These are phyloP conservation scores for Penicillium arizonense DNA, from an alignment of 495 filamentous ascomycete species.

Conservation along the genomic window DNA sequence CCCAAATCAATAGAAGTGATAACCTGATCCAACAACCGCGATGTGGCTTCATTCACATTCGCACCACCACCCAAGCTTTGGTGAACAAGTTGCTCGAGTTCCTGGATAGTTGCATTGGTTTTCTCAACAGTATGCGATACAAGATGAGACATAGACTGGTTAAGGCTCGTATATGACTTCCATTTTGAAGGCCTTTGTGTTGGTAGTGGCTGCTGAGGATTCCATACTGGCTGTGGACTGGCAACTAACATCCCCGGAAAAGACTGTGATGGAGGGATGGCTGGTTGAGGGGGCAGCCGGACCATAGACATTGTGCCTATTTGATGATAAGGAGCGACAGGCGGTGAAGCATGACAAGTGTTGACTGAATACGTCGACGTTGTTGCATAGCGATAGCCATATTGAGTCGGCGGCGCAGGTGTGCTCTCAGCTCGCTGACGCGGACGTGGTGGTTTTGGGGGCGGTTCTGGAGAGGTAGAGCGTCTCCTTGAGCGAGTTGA, in stretches of 20 bases:
- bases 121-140: constrained; percentile 14
- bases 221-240: background rate
- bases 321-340: background rate
- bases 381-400: background rate
- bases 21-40: constrained; percentile 54
- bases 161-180: constrained; percentile 13
- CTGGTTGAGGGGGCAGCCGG: background rate
- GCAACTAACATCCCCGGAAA: background rate
- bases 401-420: background rate
- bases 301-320: constrained; percentile 1
- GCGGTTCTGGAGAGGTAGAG: background rate
- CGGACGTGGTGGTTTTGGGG: constrained; percentile 6
- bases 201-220: background rate
- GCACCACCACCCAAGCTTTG: constrained; percentile 15
- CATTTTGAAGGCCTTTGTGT: constrained; percentile 8
- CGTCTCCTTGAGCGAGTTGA: background rate
- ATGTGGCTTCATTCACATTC: constrained; percentile 41
- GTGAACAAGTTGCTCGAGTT: constrained; percentile 13
- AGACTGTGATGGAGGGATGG: background rate
- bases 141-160: constrained; percentile 12
- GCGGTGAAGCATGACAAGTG: background rate
- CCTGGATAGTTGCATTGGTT: constrained; percentile 19
- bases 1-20: constrained; percentile 69
- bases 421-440: background rate
- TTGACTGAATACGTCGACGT: background rate